Evolutionary conservation across 2,329 filamentous ascomycete genomes (phyloP).

Genomic region (Hymenoscyphus albidus): DNA sequence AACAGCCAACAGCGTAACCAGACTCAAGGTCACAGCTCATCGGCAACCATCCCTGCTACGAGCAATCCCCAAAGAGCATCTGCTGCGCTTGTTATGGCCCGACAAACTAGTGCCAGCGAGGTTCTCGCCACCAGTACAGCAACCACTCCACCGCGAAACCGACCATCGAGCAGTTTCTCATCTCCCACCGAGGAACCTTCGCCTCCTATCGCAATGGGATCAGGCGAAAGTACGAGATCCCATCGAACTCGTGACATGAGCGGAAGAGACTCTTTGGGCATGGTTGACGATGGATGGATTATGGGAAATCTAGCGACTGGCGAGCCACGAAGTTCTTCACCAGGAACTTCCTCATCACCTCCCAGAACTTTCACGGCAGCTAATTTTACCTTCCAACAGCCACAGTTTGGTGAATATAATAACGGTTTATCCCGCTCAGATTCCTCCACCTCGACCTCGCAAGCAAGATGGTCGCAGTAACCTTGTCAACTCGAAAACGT

Average conservation of each 20-base stretch:
- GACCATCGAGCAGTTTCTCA: conserved; percentile 2
- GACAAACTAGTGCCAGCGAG: conserved; percentile 7
- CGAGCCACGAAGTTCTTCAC: background rate
- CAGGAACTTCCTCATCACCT: background rate
- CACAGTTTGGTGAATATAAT: background rate
- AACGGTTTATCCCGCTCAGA: background rate
- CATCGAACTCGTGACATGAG: background rate
- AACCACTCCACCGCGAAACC: conserved; percentile 5
- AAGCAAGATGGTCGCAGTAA: background rate
- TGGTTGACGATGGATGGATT: background rate
- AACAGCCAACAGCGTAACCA: conserved; percentile 11
- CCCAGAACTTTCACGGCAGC: background rate
- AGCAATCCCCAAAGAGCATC: conserved; percentile 11
- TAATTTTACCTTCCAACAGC: background rate
- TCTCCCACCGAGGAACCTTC: conserved; percentile 14
- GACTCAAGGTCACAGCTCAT: background rate
- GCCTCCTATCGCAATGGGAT: conserved; percentile 17
- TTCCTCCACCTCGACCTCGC: background rate
- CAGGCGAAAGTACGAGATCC: conserved; percentile 5
- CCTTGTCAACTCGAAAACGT: background rate
- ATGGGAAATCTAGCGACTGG: background rate
- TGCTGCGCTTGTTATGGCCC: conserved; percentile 10
- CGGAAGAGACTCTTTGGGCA: background rate
- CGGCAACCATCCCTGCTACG: background rate
- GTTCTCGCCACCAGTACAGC: background rate